These are phyloP conservation scores for Pseudevernia furfuracea DNA, from an alignment of 495 filamentous ascomycete genomes.

Conservation along the genomic window DNA sequence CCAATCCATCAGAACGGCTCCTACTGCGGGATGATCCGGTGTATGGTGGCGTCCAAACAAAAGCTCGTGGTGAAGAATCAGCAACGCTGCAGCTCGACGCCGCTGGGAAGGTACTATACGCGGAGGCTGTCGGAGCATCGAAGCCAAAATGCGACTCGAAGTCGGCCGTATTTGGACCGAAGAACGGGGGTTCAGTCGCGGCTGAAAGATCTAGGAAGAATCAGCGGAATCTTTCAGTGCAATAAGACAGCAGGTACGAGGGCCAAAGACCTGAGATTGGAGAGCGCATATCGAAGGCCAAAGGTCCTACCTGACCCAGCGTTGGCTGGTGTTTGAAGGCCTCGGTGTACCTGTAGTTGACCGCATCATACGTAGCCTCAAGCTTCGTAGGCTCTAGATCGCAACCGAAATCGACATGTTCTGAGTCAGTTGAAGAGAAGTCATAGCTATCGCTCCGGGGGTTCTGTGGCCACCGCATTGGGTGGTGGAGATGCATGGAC, in stretches of 20 bases:
- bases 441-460: not conserved
- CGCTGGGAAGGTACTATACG: not conserved
- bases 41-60: constrained; percentile 11
- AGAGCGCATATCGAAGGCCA: not conserved
- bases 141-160: not conserved
- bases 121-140: not conserved
- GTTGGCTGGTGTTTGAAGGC: not conserved
- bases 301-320: not conserved
- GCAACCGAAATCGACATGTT: not conserved
- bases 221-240: not conserved
- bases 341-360: not conserved
- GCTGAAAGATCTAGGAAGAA: not conserved
- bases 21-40: not conserved
- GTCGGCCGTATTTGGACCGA: not conserved
- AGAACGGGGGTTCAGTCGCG: not conserved
- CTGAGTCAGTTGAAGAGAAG: not conserved
- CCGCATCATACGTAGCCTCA: not conserved
- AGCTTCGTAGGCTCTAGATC: not conserved
- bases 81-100: not conserved
- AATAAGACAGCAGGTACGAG: not conserved
- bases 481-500: not conserved
- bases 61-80: constrained; percentile 6
- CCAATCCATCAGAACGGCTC: constrained; percentile 14
- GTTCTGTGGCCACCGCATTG: not conserved
- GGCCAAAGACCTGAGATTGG: not conserved